Evolutionary conservation across 148 eudicot species (phyloP), one percentile per base, ranked within the genome.

Genomic region (Vaccinium corymbosum): DNA sequence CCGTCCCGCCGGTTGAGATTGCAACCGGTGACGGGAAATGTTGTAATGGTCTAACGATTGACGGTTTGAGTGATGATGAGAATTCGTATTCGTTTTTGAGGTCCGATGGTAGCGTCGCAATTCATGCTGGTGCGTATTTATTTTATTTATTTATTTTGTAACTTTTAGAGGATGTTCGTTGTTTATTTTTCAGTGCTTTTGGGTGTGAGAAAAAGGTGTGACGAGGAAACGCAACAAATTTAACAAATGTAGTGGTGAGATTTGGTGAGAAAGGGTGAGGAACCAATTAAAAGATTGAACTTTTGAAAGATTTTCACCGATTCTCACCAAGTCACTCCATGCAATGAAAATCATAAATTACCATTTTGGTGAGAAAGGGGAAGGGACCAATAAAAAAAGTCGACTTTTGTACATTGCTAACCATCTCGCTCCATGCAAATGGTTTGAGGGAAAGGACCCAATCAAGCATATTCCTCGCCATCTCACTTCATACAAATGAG

Each of bases 91-190:
- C 92, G 5, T 93, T 93, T 90, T 88, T 95, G 85, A 83, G 80
- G 82, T 90, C 89, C 20, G 97, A 93, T 84, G 98, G 94, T 52
- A 95, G 95, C 88, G 52, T 94, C 20, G 95, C 97, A 0, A 87
- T 95, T 94, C 98, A 95, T 94, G 98, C 93, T 53, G 98, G 98
- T 95, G 90, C 16, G 49, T 17, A 27, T n/a, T 64, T 15, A 35
- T 66, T 17, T 32, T 80, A 27, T 35, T 35, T 35, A 35, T 35
- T 35, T 35, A 35, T 35, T 35, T 35, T 27, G 46, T 42, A 4
- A 20, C 27, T 25, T 78, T 32, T 22, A 11, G 42, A 29, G 73
- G 14, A 27, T 14, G 15, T 27, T 68, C 7, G 1, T 64, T 25
- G 29, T 66, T 61, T 20, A 61, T 3, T 61, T n/a, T 7, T 7